A percentile compares a stretch with the other conserved stretches of the same genome.
Conservation (phyloP, 805 yeast genomes). For the Cyberlindnera misumaiensis region DNA sequence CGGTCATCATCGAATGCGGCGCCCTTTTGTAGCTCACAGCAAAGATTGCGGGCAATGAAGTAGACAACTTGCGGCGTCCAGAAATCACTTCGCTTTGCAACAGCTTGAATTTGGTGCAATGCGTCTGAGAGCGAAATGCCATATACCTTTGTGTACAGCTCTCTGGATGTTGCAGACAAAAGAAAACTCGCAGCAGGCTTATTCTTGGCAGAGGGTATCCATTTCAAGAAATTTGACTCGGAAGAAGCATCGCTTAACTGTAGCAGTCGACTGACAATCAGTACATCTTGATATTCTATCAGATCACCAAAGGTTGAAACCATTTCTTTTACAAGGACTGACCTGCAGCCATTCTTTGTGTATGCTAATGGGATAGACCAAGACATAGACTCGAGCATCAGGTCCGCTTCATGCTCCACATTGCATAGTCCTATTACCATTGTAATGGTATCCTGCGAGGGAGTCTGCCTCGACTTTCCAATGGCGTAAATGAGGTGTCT, state of each 20-base stretch:
- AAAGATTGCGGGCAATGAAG: slow-evolving; percentile 32
- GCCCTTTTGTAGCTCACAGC: slow-evolving; percentile 19
- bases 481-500: slow-evolving; percentile 35
- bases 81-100: slow-evolving; percentile 8
- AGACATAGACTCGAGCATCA: slow-evolving; percentile 30
- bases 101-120: slow-evolving; percentile 8
- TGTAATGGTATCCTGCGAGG: neutral
- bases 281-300: slow-evolving; percentile 18
- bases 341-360: slow-evolving; percentile 32
- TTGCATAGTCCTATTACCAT: neutral
- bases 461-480: slow-evolving; percentile 18
- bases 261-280: slow-evolving; percentile 33
- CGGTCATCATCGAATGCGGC: slow-evolving; percentile 22
- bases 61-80: slow-evolving; percentile 32
- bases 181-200: slow-evolving; percentile 1
- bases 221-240: slow-evolving; percentile 18
- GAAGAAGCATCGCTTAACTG: slow-evolving; percentile 33
- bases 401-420: slow-evolving; percentile 8
- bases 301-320: slow-evolving; percentile 12
- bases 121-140: slow-evolving; percentile 12
- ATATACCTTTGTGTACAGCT: slow-evolving; percentile 5
- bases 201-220: slow-evolving; percentile 8
- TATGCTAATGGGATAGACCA: slow-evolving; percentile 39
- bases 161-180: slow-evolving; percentile 3
- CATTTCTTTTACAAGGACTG: slow-evolving; percentile 24